Evolutionary conservation across 495 filamentous ascomycete species (phyloP).

Genomic region (Xylaria acuta): DNA sequence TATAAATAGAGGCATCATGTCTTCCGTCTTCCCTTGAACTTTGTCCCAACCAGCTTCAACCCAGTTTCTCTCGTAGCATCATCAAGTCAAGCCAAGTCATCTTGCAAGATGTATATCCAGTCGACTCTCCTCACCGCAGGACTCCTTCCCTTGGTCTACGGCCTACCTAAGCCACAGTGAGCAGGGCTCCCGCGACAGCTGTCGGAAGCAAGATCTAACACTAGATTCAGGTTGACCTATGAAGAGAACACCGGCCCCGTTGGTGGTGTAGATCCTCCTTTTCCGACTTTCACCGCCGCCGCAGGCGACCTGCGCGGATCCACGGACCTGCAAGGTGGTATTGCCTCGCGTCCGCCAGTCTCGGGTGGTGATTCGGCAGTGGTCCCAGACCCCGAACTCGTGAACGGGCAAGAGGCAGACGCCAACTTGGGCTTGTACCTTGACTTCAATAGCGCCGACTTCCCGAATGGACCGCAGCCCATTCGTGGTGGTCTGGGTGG

Average conservation of each 20-base stretch:
- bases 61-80: not conserved
- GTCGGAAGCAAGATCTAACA: constrained; percentile 18
- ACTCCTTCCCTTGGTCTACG: constrained; percentile 30
- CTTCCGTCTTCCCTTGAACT: not conserved
- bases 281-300: constrained; percentile 38
- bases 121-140: constrained; percentile 30
- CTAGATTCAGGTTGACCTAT: constrained; percentile 33
- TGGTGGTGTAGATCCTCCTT: constrained; percentile 45
- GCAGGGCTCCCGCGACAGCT: not conserved
- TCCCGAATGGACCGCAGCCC: constrained; percentile 65
- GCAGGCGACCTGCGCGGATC: constrained; percentile 46
- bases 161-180: constrained; percentile 39
- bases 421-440: constrained; percentile 65
- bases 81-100: not conserved
- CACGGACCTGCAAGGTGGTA: constrained; percentile 45
- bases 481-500: constrained; percentile 65
- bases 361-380: constrained; percentile 43
- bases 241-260: constrained; percentile 46
- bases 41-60: not conserved
- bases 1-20: constrained; percentile 15
- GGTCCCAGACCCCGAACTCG: constrained; percentile 43
- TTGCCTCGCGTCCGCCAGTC: constrained; percentile 42
- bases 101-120: constrained; percentile 33
- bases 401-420: constrained; percentile 61
- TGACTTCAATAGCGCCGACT: constrained; percentile 61